phyloP scores from a whole-genome alignment of 176 grass and related monocot species.

The Miscanthus lutarioriparius region DNA sequence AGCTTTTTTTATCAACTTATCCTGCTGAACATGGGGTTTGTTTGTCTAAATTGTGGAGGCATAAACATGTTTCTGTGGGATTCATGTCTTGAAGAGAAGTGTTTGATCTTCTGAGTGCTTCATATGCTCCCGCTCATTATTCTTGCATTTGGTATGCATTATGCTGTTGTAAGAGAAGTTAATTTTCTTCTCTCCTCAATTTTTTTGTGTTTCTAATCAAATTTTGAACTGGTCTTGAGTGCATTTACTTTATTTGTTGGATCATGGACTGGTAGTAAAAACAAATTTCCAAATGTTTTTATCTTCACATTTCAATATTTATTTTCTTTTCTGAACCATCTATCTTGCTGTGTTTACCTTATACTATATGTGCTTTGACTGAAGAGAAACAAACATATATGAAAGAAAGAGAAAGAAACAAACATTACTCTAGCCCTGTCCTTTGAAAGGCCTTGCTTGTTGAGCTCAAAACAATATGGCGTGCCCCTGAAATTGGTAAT shows the following conservation, averaged over 20 bases:
- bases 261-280: not conserved
- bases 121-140: not conserved
- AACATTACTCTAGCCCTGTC: not conserved
- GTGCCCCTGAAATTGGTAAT: not conserved
- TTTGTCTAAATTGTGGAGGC: not conserved
- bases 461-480: not conserved
- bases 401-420: not conserved
- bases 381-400: not conserved
- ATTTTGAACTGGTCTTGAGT: not conserved
- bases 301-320: not conserved
- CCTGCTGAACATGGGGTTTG: not conserved
- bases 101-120: not conserved
- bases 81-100: not conserved
- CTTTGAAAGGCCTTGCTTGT: not conserved
- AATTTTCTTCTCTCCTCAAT: not conserved
- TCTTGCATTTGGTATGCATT: not conserved
- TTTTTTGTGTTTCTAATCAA: not conserved
- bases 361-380: not conserved
- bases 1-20: not conserved
- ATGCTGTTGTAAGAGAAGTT: not conserved
- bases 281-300: not conserved
- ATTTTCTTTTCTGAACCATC: constrained; percentile 10
- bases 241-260: constrained; percentile 1
- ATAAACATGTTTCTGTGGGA: not conserved
- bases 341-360: not conserved